phyloP scores from a whole-genome alignment of 345 rosid species.

The Clarkia xantiana region DNA sequence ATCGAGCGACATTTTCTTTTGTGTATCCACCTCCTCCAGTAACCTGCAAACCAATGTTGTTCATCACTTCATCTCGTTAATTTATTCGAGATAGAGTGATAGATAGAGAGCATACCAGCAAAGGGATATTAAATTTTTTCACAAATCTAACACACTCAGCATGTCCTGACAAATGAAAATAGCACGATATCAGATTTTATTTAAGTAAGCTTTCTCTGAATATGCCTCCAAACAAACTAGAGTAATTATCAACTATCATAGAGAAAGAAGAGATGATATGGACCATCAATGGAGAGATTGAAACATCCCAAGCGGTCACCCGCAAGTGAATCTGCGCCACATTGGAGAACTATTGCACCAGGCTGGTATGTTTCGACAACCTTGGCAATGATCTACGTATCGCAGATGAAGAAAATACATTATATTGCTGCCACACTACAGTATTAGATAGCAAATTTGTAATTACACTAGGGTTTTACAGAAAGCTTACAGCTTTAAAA shows the following conservation, averaged over 20 bases:
- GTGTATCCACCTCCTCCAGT: constrained; percentile 99
- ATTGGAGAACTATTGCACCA: constrained; percentile 88
- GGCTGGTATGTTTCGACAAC: constrained; percentile 93
- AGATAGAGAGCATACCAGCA: constrained; percentile 43
- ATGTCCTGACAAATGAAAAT: constrained; percentile 50
- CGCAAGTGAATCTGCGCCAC: constrained; percentile 98
- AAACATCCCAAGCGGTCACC: constrained; percentile 96
- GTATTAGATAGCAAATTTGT: constrained; percentile 4
- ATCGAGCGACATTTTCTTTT: constrained; percentile 94
- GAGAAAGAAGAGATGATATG: constrained; percentile 21
- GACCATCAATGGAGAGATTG: constrained; percentile 97
- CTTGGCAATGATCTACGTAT: constrained; percentile 58
- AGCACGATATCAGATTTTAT: not conserved
- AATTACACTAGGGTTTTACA: not conserved
- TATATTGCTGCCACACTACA: not conserved
- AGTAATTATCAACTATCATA: not conserved
- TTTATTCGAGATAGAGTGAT: constrained; percentile 1
- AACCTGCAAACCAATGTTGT: constrained; percentile 35
- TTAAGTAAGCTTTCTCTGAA: too few species aligned
- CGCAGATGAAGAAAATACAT: constrained; percentile 7
- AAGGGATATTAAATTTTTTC: constrained; percentile 83
- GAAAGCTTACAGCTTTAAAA: constrained; percentile 66
- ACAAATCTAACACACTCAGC: constrained; percentile 90
- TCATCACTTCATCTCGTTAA: not conserved
- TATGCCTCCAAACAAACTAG: too few species aligned